Conservation (phyloP, 345 rosid genomes). For the Euphorbia pulcherrima region DNA sequence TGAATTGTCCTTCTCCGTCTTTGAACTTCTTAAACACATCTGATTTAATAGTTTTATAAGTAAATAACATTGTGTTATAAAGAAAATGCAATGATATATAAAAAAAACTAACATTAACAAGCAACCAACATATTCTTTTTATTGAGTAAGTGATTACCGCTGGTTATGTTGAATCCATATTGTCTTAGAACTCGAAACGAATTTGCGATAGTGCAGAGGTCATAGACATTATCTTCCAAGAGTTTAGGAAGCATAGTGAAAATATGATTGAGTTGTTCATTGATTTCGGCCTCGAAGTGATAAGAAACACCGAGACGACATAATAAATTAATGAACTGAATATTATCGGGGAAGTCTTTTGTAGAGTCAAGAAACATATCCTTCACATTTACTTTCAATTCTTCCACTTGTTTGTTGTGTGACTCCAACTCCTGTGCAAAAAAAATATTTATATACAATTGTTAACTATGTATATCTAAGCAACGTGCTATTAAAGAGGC, state of each 20-base stretch:
- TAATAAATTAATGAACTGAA: constrained; percentile 3
- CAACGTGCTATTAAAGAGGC: no score
- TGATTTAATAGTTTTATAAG: no score
- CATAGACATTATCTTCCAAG: background rate
- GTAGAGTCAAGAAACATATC: background rate
- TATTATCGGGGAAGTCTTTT: background rate
- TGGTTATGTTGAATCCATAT: background rate
- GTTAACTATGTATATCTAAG: no score
- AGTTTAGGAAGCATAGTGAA: background rate
- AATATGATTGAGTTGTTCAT: background rate
- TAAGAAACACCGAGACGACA: constrained; percentile 10
- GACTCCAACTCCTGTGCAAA: background rate
- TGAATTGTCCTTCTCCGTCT: no score
- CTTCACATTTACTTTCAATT: background rate
- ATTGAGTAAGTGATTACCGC: background rate
- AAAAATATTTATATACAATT: no score
- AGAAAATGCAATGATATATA: no score
- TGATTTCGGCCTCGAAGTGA: background rate
- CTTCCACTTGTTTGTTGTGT: background rate
- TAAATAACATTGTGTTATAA: no score
- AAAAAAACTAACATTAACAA: no score
- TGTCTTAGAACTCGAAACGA: background rate
- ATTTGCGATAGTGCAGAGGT: background rate
- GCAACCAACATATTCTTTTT: no score
- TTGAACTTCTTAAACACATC: no score